Base-by-base conservation (phyloP, 352 stramenopile species). In the Phytophthora sp. region DNA sequence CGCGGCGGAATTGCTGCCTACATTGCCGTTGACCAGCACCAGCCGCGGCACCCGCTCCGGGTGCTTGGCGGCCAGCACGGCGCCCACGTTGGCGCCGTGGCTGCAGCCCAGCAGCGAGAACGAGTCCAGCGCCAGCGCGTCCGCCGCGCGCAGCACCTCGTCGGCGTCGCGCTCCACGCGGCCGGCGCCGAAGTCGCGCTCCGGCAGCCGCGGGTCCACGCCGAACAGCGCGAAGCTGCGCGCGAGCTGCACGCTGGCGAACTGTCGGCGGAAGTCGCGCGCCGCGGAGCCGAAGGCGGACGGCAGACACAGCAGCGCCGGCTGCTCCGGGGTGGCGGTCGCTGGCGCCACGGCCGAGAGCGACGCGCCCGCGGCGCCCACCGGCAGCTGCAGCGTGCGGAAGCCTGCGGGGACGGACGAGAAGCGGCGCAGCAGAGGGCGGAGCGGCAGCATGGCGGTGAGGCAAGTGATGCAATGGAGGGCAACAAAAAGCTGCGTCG, bases 1-100 rank as follows among this genome's bases (percentile, higher is more conserved):
- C 24, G 53, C 18, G 13, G 5, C 18, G 10, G 4, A 26, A 31
- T 50, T 52, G 12, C 28, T 12, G 43, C 77, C 37, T 78, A 94
- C 86, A 55, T 95, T 95, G 56, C 84, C 84, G 30, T 91, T 91
- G 45, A 94, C 66, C 35, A 95, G 65, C 38, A 91, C 81, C 18
- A 95, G 80, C 4, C 87, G 81, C 15, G 80, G 71, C 23, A 95
- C 74, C 30, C 82, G 76, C 31, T 91, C 76, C 0, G 87, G 83
- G 46, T 87, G 77, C 54, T 76, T 88, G 37, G 82, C 79, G 2
- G 87, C 84, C 15, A 95, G 58, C 8, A 91, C 83, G 23, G 83
- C 84, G 35, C 74, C 76, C 13, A 86, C 75, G 61, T 94, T 95
- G 38, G 87, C 87, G 23, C 87, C 87, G 13, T 87, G 81, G 43